Conservation (phyloP, 306 rosid genomes). For the Cucurbita argyrosperma region DNA sequence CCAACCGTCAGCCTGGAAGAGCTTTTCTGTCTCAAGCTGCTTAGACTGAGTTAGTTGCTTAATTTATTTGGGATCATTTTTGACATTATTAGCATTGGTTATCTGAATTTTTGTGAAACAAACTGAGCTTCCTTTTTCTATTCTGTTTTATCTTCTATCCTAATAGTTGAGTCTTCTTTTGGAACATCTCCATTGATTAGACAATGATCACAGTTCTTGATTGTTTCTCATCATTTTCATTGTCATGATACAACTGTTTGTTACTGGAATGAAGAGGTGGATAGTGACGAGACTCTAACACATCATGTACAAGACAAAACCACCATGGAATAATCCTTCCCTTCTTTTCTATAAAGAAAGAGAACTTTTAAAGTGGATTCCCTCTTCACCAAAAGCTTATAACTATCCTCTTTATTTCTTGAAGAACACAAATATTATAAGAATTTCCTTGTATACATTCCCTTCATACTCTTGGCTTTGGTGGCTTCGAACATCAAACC, state of each 20-base stretch:
- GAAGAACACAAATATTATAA: too few relatives aligned
- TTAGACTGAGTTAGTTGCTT: not conserved
- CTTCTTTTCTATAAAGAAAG: too few relatives aligned
- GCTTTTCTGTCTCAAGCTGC: constrained; percentile 44
- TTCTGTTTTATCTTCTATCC: not conserved
- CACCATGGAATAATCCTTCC: too few relatives aligned
- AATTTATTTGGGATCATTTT: not conserved
- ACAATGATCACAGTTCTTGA: not conserved
- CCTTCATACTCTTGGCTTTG: too few relatives aligned
- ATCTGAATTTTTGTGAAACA: not conserved
- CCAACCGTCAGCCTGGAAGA: constrained; percentile 52
- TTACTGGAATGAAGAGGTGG: not conserved
- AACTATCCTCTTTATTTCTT: too few relatives aligned
- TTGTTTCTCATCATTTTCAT: not conserved
- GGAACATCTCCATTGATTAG: not conserved
- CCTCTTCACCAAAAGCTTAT: too few relatives aligned
- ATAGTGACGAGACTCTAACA: not conserved
- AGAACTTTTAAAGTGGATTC: too few relatives aligned
- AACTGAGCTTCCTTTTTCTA: not conserved
- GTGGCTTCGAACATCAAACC: too few relatives aligned
- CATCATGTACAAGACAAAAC: too few relatives aligned
- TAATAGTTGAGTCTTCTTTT: not conserved
- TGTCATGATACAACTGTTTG: not conserved
- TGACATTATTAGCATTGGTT: not conserved
- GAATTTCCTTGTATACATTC: too few relatives aligned